phyloP scores from a whole-genome alignment of 2,329 filamentous ascomycete species.

The Cytospora leucostoma region DNA sequence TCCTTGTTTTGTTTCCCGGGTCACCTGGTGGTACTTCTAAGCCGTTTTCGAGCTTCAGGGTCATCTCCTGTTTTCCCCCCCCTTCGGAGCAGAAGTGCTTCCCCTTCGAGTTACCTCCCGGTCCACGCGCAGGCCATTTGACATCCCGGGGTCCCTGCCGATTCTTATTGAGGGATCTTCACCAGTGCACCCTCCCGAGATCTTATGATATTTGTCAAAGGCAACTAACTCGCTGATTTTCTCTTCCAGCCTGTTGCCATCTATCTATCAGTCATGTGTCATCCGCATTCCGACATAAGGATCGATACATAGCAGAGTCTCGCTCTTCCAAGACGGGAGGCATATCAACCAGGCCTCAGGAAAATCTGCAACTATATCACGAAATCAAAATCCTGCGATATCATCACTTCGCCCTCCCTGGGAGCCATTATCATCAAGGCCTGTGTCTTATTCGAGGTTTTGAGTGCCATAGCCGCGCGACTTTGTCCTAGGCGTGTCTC shows the following conservation, averaged over 20 bases:
- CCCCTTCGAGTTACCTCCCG: constrained; percentile 17
- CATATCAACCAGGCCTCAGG: not conserved
- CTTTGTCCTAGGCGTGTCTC: not conserved
- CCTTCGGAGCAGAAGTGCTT: constrained; percentile 18
- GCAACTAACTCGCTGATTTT: not conserved
- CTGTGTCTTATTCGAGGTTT: not conserved
- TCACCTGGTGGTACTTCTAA: constrained; percentile 14
- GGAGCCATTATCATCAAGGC: not conserved
- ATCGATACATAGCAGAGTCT: constrained; percentile 1
- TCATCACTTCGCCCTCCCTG: not conserved
- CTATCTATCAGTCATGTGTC: constrained; percentile 15
- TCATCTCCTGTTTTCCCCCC: constrained; percentile 10
- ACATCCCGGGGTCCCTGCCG: constrained; percentile 14
- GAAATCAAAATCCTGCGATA: not conserved
- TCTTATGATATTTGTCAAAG: constrained; percentile 7
- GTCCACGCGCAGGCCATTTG: constrained; percentile 17
- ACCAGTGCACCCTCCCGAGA: constrained; percentile 6
- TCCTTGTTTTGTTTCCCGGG: constrained; percentile 15
- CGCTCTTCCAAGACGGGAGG: not conserved
- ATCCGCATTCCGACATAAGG: constrained; percentile 12
- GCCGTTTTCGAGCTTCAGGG: constrained; percentile 19
- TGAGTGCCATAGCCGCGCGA: not conserved
- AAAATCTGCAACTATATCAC: not conserved
- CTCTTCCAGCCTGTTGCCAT: constrained; percentile 7
- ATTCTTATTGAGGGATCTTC: not conserved